These are phyloP conservation scores for Suillus occidentalis DNA, from an alignment of 768 basidiomycete genomes.

Conservation along the genomic window DNA sequence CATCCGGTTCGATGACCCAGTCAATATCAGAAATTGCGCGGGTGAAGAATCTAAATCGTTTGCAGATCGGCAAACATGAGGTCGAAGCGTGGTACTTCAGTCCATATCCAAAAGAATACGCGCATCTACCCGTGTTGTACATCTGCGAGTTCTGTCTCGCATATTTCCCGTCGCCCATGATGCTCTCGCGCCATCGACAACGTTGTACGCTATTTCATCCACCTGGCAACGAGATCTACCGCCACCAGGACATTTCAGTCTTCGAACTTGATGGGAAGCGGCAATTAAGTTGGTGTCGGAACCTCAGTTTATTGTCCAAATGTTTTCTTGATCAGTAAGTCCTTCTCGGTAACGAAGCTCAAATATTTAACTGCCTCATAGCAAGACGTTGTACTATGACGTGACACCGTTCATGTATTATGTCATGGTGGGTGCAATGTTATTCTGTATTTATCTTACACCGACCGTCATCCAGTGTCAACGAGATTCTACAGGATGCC, in stretches of 20 bases:
- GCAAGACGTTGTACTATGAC: conserved; percentile 99
- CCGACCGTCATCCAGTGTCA: conserved; percentile 50
- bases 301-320: conserved; percentile 94
- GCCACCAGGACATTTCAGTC: conserved; percentile 94
- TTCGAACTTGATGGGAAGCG: conserved; percentile 98
- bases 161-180: conserved; percentile 88
- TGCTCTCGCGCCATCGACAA: conserved; percentile 87
- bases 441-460: conserved; percentile 13
- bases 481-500: conserved; percentile 88
- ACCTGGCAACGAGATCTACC: conserved; percentile 99
- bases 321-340: conserved; percentile 97
- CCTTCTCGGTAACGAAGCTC: conserved; percentile 11
- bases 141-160: conserved; percentile 98
- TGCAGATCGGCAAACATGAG: conserved; percentile 95
- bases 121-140: conserved; percentile 91
- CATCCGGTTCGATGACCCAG: conserved; percentile 98
- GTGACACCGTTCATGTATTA: conserved; percentile 99
- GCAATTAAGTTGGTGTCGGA: conserved; percentile 95
- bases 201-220: conserved; percentile 92
- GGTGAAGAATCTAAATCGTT: conserved; percentile 95
- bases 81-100: conserved; percentile 99
- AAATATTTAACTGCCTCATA: conserved; percentile 28
- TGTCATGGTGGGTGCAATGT: conserved; percentile 73
- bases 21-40: conserved; percentile 96
- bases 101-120: conserved; percentile 98